Percentiles rank a stretch among this genome's conserved stretches.
These are phyloP conservation scores for Pyrus communis DNA, from an alignment of 306 rosid genomes.

Conservation along the genomic window DNA sequence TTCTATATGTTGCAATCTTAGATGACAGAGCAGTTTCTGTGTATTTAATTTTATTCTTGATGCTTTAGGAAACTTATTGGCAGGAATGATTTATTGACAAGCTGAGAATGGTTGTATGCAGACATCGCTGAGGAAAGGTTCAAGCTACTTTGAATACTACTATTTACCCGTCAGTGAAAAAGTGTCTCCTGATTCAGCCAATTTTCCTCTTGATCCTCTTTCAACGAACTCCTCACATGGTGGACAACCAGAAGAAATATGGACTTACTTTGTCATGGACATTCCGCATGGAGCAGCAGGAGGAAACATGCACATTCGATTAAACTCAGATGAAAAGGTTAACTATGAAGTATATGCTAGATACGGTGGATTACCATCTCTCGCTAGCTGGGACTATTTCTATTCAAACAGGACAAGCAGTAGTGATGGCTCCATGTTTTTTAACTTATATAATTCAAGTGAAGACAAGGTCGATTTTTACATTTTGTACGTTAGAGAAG, in stretches of 20 bases:
- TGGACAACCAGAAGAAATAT: slow-evolving; percentile 35
- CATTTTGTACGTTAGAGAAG: slow-evolving; percentile 78
- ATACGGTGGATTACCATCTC: slow-evolving; percentile 85
- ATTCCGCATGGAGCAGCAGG: slow-evolving; percentile 92
- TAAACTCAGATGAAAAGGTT: slow-evolving; percentile 47
- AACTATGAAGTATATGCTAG: slow-evolving; percentile 72
- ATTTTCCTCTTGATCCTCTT: slow-evolving; percentile 76
- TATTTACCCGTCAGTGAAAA: slow-evolving; percentile 67
- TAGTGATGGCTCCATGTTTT: slow-evolving; percentile 66
- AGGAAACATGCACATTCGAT: slow-evolving; percentile 57
- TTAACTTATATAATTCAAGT: slow-evolving; percentile 63
- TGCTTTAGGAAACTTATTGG: slow-evolving; percentile 34
- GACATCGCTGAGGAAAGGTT: slow-evolving; percentile 60
- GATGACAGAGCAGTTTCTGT: neutral
- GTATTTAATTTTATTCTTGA: slow-evolving; percentile 27
- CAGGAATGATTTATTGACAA: slow-evolving; percentile 35
- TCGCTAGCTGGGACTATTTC: slow-evolving; percentile 69
- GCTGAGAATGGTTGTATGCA: slow-evolving; percentile 67
- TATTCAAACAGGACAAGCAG: slow-evolving; percentile 71
- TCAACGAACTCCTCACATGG: slow-evolving; percentile 39
- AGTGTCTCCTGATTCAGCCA: slow-evolving; percentile 34
- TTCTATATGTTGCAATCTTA: neutral
- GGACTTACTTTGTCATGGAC: slow-evolving; percentile 77
- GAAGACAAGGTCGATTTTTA: slow-evolving; percentile 59
- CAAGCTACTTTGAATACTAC: slow-evolving; percentile 67